phyloP scores from a whole-genome alignment of 129 eudicot species.

The Oenanthe sinensis region DNA sequence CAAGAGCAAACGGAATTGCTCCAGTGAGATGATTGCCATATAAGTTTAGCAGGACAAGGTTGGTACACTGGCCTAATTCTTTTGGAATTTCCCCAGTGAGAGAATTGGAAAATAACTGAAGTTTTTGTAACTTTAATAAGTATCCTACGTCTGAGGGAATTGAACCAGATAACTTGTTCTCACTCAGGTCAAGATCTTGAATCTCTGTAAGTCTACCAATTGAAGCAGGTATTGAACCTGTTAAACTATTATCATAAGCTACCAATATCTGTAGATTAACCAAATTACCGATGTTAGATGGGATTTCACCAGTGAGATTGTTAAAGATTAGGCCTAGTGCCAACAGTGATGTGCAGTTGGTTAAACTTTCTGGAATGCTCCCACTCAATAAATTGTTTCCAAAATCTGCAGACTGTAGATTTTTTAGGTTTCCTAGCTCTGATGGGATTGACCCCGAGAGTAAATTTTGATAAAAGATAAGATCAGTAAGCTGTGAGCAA shows the following conservation, averaged over 20 bases:
- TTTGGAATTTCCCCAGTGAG: conserved; percentile 58
- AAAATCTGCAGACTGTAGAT: conserved; percentile 33
- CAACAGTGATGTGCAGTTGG: conserved; percentile 41
- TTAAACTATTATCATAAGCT: conserved; percentile 38
- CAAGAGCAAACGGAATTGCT: conserved; percentile 54
- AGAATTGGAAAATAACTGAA: conserved; percentile 42
- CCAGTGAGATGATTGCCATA: conserved; percentile 51
- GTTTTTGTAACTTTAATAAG: conserved; percentile 30
- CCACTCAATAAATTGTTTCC: conserved; percentile 54
- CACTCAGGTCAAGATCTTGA: conserved; percentile 46
- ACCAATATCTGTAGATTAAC: conserved; percentile 32
- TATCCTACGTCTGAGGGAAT: conserved; percentile 57
- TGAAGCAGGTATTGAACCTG: conserved; percentile 61
- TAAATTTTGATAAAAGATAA: conserved; percentile 35
- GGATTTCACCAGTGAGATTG: conserved; percentile 57
- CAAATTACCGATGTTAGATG: conserved; percentile 53
- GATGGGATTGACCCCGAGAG: conserved; percentile 64
- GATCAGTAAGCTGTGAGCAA: conserved; percentile 43
- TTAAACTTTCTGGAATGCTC: conserved; percentile 48
- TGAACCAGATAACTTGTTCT: conserved; percentile 40
- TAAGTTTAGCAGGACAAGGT: conserved; percentile 32
- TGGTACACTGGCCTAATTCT: conserved; percentile 43
- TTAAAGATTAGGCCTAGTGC: conserved; percentile 35
- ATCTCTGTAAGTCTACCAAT: conserved; percentile 32
- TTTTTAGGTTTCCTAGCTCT: conserved; percentile 46